phyloP scores from a whole-genome alignment of 495 filamentous ascomycete genomes.

The Hypoxylon lienhwacheense region DNA sequence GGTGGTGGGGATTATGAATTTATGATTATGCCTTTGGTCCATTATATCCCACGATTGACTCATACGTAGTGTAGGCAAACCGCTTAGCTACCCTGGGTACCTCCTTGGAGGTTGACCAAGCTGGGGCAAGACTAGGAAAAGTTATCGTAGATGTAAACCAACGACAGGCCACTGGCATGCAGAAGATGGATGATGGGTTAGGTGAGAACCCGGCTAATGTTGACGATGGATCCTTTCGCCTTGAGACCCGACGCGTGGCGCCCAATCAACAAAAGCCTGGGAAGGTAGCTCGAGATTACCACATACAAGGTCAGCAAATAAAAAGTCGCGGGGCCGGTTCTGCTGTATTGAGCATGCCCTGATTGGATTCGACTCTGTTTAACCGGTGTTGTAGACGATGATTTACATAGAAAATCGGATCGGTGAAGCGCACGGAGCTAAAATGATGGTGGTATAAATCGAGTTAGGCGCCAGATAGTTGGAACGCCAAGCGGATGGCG shows the following conservation, averaged over 20 bases:
- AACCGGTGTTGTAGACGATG: neutral
- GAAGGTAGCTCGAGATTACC: conserved; percentile 5
- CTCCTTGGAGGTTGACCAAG: conserved; percentile 18
- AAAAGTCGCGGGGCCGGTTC: conserved; percentile 30
- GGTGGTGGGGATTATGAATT: conserved; percentile 9
- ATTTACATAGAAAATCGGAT: conserved; percentile 7
- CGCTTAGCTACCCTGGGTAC: too few species aligned
- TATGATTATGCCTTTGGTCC: conserved; percentile 20
- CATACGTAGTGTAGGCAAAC: too few species aligned
- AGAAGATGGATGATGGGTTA: conserved; percentile 29
- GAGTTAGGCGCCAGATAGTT: conserved; percentile 25
- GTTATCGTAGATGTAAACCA: conserved; percentile 9
- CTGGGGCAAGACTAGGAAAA: neutral
- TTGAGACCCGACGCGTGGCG: conserved; percentile 27
- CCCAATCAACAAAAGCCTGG: conserved; percentile 27
- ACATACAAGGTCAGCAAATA: conserved; percentile 24
- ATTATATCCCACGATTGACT: conserved; percentile 21
- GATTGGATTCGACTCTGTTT: conserved; percentile 3
- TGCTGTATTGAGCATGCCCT: conserved; percentile 5
- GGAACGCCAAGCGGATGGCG: conserved; percentile 26
- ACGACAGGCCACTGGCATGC: conserved; percentile 18
- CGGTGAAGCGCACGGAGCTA: conserved; percentile 21
- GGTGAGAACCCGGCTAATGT: conserved; percentile 28
- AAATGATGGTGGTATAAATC: conserved; percentile 19
- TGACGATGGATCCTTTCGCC: conserved; percentile 30